Conservation (phyloP, 139 green algal genomes). For the Chlamydomonas sp. region DNA sequence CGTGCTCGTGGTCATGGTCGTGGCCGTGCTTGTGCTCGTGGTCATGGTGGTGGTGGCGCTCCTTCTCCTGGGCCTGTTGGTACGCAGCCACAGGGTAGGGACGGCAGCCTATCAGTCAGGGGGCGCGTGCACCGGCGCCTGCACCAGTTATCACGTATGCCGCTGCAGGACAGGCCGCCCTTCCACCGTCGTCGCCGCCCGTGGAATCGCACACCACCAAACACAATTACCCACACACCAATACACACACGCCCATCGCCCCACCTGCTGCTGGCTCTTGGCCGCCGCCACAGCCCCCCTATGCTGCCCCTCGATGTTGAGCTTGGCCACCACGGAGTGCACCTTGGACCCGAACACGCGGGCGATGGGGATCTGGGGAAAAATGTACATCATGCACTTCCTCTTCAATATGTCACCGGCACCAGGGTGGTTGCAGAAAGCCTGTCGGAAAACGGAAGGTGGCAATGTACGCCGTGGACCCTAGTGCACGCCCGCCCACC, state of each 20-base stretch:
- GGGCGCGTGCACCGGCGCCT: no score
- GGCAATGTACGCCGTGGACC: no score
- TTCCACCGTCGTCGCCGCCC: no score
- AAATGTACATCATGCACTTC: neutral
- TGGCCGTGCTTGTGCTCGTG: constrained; percentile 21
- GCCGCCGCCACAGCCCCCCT: constrained; percentile 81
- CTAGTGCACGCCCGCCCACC: neutral
- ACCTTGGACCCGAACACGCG: constrained; percentile 70
- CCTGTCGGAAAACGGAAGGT: neutral
- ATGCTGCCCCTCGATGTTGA: constrained; percentile 93
- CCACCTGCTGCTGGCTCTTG: neutral
- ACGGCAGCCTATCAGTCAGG: no score
- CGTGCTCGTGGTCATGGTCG: constrained; percentile 13
- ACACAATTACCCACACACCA: no score
- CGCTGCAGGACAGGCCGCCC: no score
- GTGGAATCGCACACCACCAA: no score
- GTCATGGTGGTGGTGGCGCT: constrained; percentile 38
- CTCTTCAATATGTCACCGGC: neutral
- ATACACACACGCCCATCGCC: neutral
- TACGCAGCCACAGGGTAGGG: neutral
- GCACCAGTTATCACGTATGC: no score
- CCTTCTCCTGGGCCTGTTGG: constrained; percentile 32
- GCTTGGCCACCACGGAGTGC: constrained; percentile 69
- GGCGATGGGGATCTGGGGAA: constrained; percentile 65
- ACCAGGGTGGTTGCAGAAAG: neutral